Evolutionary conservation across 75 land plant genomes (phyloP), one percentile per base, ranked within the genome.

Genomic region (Selaginella moellendorffii): DNA sequence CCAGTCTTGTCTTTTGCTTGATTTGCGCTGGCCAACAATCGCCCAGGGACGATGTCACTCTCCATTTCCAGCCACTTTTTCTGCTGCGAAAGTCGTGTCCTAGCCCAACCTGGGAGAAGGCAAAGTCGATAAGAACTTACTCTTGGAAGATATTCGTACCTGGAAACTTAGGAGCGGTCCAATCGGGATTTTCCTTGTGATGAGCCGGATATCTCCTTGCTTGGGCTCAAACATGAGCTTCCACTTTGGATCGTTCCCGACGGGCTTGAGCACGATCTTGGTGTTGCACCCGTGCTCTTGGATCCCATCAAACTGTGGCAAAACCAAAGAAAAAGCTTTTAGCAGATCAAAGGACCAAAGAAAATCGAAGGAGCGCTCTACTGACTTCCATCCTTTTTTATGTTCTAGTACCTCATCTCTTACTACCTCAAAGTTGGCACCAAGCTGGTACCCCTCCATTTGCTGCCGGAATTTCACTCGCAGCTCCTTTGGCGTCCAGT

Each of bases 31-130:
- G 28, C 18, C 95, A 88, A 77, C 85, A 78, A 24, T 82, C 89
- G 29, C 95, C 97, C 51, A 77, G 79, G 31, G 88, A 79, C 53
- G 97, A 78, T 26, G 95, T 81, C 20, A 91, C 70, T 73, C 81
- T 87, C 97, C 97, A 91, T 66, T 88, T 91, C 95, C 95, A 91
- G 19, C 95, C 89, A 63, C 78, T 88, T 27, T 73, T 70, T 68
- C 88, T 64, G 25, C 74, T 61, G n/a, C 69, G 80, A 63, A 87
- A 91, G 64, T 75, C 86, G 63, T 88, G 93, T 53, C 95, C 97
- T 67, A 91, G 46, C 1, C 97, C 97, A 31, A 91, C 79, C 97
- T 91, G 77, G 53, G 54, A 10, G 54, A 51, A 30, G 17, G 14
- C 46, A 36, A 36, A 36, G 14, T 36, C 46, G 14, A 5, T 36